Conservation (phyloP, 768 basidiomycete species). For the Serendipita sp. region DNA sequence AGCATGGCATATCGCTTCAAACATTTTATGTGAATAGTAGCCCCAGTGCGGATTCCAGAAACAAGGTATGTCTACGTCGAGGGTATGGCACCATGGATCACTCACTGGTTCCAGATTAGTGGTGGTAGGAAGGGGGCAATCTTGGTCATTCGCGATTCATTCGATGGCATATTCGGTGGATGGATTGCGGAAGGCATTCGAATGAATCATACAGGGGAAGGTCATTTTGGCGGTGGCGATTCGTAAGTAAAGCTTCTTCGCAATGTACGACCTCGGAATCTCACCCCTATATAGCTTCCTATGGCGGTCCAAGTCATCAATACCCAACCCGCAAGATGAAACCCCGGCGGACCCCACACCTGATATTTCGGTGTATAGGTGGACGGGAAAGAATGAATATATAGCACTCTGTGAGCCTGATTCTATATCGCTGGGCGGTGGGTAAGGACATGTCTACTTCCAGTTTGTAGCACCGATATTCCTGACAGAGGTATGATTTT, state of each 20-base stretch:
- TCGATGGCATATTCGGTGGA: conserved; percentile 57
- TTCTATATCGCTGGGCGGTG: conserved; percentile 81
- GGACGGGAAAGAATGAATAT: conserved; percentile 84
- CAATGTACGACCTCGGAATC: neutral
- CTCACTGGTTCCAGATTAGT: neutral
- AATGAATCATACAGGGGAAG: conserved; percentile 31
- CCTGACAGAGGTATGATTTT: neutral
- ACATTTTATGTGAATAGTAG: conserved; percentile 48
- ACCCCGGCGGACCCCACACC: conserved; percentile 19
- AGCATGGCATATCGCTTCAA: conserved; percentile 83
- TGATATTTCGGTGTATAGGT: conserved; percentile 47
- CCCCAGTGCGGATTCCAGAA: neutral
- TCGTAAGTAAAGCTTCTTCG: conserved; percentile 33
- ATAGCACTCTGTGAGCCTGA: conserved; percentile 70
- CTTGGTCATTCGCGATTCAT: conserved; percentile 47
- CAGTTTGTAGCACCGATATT: neutral
- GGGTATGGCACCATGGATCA: too few species aligned
- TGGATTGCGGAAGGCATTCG: conserved; percentile 65
- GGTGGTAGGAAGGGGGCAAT: conserved; percentile 31
- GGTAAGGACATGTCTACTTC: conserved; percentile 34
- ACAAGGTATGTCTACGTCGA: neutral
- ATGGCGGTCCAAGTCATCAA: conserved; percentile 35
- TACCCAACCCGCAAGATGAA: conserved; percentile 13
- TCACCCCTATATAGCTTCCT: conserved; percentile 40
- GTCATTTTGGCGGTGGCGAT: conserved; percentile 81